Conservation (phyloP, 1,139 yeast genomes). For the Magnusiomyces suaveolens region DNA sequence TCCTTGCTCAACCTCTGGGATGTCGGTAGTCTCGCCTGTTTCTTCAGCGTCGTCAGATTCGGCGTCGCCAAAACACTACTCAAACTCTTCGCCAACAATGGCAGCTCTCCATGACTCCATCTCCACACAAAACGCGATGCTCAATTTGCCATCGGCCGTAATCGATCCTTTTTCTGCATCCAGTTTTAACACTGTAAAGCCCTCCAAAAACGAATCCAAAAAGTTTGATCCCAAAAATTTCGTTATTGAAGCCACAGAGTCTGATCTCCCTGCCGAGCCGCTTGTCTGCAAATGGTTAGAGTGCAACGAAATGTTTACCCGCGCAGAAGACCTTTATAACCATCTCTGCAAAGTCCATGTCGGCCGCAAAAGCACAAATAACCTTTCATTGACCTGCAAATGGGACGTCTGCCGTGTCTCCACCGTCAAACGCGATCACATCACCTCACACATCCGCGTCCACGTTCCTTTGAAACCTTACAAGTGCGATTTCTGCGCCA, state of each 20-base stretch:
- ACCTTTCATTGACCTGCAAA: constrained; percentile 65
- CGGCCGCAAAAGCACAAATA: constrained; percentile 78
- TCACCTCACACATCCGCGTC: constrained; percentile 87
- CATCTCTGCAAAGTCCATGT: constrained; percentile 89
- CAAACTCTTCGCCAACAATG: constrained; percentile 5
- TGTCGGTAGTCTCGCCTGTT: constrained; percentile 17
- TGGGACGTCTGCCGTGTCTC: constrained; percentile 76
- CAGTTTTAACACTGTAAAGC: background rate
- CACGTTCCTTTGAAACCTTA: constrained; percentile 92
- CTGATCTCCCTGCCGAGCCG: constrained; percentile 2
- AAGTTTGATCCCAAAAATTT: background rate
- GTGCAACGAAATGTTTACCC: constrained; percentile 48
- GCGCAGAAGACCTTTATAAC: constrained; percentile 66
- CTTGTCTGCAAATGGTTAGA: constrained; percentile 65
- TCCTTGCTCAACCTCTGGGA: constrained; percentile 10
- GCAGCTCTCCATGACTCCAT: constrained; percentile 16
- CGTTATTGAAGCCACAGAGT: background rate
- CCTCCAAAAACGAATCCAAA: no score
- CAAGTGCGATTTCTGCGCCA: constrained; percentile 66
- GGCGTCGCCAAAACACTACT: constrained; percentile 8
- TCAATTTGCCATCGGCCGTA: background rate
- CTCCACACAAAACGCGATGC: background rate
- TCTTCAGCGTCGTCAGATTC: constrained; percentile 16
- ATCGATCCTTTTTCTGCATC: no score
- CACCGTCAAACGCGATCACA: constrained; percentile 89